phyloP scores from a whole-genome alignment of 192 early-diverging fungal genomes.

The Coemansia sp. region DNA sequence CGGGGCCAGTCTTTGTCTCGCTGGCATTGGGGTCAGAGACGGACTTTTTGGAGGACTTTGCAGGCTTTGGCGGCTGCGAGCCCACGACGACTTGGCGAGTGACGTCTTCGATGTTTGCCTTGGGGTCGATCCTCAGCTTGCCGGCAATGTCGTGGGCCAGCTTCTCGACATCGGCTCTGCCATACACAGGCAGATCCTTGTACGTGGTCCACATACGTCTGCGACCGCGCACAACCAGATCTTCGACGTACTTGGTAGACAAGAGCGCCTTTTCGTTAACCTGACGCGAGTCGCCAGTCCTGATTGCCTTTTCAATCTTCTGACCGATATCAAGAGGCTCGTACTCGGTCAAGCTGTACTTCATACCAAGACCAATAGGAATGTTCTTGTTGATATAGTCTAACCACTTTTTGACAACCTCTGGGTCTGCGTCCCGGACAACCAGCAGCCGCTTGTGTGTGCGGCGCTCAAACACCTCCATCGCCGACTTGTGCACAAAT shows the following conservation, averaged over 20 bases:
- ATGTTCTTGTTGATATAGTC: slow-evolving; percentile 79
- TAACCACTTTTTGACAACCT: slow-evolving; percentile 74
- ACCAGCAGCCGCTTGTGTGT: slow-evolving; percentile 82
- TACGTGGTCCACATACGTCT: slow-evolving; percentile 39
- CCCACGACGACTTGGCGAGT: slow-evolving; percentile 33
- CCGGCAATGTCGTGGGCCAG: slow-evolving; percentile 30
- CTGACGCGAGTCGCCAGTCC: slow-evolving; percentile 21
- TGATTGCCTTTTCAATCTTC: slow-evolving; percentile 35
- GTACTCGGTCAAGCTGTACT: slow-evolving; percentile 71
- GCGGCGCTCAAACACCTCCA: slow-evolving; percentile 95
- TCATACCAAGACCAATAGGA: slow-evolving; percentile 86
- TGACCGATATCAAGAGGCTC: slow-evolving; percentile 55
- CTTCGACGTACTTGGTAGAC: slow-evolving; percentile 21
- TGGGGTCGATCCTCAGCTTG: slow-evolving; percentile 35
- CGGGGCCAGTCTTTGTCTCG: not conserved
- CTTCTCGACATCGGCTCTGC: slow-evolving; percentile 26
- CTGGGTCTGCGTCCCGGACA: slow-evolving; percentile 74
- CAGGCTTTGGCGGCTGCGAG: slow-evolving; percentile 16
- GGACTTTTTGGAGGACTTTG: slow-evolving; percentile 17
- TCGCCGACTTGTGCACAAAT: slow-evolving; percentile 94
- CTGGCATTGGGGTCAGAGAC: slow-evolving; percentile 1
- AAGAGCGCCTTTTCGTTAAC: slow-evolving; percentile 21
- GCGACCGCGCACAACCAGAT: slow-evolving; percentile 33
- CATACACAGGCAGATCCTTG: slow-evolving; percentile 44
- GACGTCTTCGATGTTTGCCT: slow-evolving; percentile 44